Base-by-base conservation (phyloP, 1,284 basidiomycete species). In the Lentinula novae-zelandiae region DNA sequence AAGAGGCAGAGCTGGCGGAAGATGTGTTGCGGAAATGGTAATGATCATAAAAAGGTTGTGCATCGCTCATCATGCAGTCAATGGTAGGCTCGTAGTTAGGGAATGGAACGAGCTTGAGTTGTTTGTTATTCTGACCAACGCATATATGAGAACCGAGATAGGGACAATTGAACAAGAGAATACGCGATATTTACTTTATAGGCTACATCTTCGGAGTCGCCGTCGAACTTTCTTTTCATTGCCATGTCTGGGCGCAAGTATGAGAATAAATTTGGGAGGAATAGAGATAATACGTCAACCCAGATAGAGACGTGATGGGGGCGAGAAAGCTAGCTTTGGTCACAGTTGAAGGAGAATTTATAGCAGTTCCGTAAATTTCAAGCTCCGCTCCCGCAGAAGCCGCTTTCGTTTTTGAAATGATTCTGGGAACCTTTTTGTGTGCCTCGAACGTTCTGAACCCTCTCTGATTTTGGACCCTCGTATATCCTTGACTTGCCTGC, bases 151-250 rank as follows among this genome's bases (percentile, higher is more conserved):
- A 40, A 36, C n/a, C n/a, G 10, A 33, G 4, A 50, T 20, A 40
- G 22, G 34, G 48, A 42, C 53, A 57, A n/a, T 42, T n/a, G 27
- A 48, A 49, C 42, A 33, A 50, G 27, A 27, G 27, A 20, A 31
- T 22, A 34, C 13, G 49, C 49, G 39, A 22, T 5, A 60, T 53
- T 3, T 58, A 62, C 82, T 67, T 75, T 77, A 63, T 74, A 80
- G 61, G 71, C 75, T 64, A 76, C 78, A 67, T 85, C 82, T 64
- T 82, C 82, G 56, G 77, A 72, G 65, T 82, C 82, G 53, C 77
- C 72, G 64, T 85, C 84, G 61, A 89, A 79, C 76, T 92, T 92
- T 70, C 90, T 82, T 72, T 92, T 92, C 69, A 89, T 66, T 52
- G 83, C 78, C 87, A 90, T 90, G 64, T 42, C 60, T 63, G 61